These are phyloP conservation scores for Annulohypoxylon moriforme DNA, from an alignment of 495 filamentous ascomycete species.

Conservation along the genomic window DNA sequence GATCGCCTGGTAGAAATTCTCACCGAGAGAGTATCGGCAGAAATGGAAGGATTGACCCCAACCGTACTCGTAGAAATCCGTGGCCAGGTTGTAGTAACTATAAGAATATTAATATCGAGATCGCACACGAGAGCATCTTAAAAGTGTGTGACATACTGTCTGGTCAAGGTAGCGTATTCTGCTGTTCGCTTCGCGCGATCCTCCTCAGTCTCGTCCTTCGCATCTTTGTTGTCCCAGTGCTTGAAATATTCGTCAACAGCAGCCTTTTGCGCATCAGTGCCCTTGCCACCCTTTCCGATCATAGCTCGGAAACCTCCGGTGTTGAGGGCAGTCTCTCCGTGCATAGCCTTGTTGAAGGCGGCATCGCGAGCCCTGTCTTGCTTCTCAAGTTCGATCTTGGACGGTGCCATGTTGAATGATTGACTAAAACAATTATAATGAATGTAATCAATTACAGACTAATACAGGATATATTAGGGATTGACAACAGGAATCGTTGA, in stretches of 20 bases:
- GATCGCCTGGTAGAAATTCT: conserved; percentile 92
- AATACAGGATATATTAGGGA: conserved; percentile 2
- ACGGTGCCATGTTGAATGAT: conserved; percentile 70
- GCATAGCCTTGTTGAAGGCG: conserved; percentile 89
- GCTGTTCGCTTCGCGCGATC: conserved; percentile 83
- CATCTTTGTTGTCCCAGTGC: conserved; percentile 96
- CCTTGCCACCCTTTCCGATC: conserved; percentile 88
- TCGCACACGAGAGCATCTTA: background rate
- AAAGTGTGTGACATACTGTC: conserved; percentile 75
- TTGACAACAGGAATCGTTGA: background rate
- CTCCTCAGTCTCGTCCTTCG: conserved; percentile 82
- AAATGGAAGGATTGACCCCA: conserved; percentile 98
- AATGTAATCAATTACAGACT: background rate
- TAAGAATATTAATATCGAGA: conserved; percentile 1
- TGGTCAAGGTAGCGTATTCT: conserved; percentile 94
- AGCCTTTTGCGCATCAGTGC: conserved; percentile 81
- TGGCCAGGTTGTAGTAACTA: conserved; percentile 98
- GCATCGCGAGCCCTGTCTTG: conserved; percentile 93
- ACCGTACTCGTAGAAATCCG: conserved; percentile 96
- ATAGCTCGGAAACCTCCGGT: conserved; percentile 82
- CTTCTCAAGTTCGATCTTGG: conserved; percentile 73
- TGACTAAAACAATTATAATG: conserved; percentile 4
- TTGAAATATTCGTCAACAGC: conserved; percentile 99
- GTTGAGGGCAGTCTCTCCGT: conserved; percentile 82
- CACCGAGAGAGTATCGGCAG: conserved; percentile 91